These are phyloP conservation scores for Fusarium lateritium DNA, from an alignment of 2,329 filamentous ascomycete genomes.

Conservation along the genomic window DNA sequence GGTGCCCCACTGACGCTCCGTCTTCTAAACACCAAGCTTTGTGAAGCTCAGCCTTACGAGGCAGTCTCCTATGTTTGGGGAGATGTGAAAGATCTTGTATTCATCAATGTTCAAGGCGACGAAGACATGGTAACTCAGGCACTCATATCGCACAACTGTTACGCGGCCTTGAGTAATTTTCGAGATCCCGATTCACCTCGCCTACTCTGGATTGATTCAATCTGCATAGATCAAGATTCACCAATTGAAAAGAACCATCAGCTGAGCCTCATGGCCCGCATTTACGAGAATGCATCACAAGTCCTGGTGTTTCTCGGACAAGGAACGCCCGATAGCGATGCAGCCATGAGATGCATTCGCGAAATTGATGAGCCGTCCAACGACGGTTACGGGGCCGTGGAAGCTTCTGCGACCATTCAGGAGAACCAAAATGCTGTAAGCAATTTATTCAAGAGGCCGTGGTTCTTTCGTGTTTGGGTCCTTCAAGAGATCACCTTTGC, in stretches of 20 bases:
- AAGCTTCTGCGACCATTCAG: too few species aligned
- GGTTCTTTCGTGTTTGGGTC: background rate
- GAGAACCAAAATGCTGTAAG: background rate
- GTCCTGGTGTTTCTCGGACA: background rate
- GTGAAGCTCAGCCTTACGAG: background rate
- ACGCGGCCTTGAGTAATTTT: background rate
- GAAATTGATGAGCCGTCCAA: background rate
- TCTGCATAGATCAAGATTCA: background rate
- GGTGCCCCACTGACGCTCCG: background rate
- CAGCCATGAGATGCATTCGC: background rate
- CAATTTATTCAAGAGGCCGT: background rate
- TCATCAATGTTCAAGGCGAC: background rate
- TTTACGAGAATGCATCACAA: background rate
- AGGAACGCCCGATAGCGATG: background rate
- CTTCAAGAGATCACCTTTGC: background rate
- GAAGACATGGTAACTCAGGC: background rate
- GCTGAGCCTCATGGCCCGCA: background rate
- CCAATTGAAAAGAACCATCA: background rate
- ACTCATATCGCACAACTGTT: background rate
- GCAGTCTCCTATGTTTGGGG: background rate
- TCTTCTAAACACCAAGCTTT: background rate
- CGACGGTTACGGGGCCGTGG: too few species aligned
- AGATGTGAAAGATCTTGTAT: background rate
- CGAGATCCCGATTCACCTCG: background rate
- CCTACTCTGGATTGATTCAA: background rate